phyloP scores from a whole-genome alignment of 257 asterid species.

The Solanum rostratum region DNA sequence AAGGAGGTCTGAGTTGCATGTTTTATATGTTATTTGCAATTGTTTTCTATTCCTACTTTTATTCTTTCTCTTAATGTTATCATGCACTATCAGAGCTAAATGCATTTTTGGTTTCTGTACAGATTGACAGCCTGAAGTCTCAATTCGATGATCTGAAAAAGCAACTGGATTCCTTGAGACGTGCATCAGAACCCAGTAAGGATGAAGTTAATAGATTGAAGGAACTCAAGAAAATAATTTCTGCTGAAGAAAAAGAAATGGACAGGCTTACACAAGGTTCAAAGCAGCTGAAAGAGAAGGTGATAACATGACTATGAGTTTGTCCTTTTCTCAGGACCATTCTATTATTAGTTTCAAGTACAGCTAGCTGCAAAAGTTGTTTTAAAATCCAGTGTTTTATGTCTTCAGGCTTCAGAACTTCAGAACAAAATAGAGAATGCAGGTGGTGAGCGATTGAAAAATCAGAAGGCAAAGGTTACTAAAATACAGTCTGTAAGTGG shows the following conservation, averaged over 20 bases:
- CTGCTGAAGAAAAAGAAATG: conserved; percentile 73
- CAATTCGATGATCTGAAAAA: conserved; percentile 52
- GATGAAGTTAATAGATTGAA: conserved; percentile 57
- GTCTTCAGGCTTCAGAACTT: conserved; percentile 62
- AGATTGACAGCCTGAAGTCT: conserved; percentile 70
- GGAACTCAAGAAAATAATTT: conserved; percentile 47
- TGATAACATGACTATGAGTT: conserved; percentile 4
- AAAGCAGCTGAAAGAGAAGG: conserved; percentile 79
- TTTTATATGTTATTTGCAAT: not conserved
- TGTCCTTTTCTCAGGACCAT: not conserved
- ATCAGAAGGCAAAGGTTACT: conserved; percentile 54
- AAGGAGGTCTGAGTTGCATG: conserved; percentile 51
- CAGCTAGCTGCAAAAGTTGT: not conserved
- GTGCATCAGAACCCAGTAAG: conserved; percentile 54
- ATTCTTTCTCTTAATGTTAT: not conserved
- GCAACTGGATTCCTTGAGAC: conserved; percentile 59
- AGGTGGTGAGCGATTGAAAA: conserved; percentile 78
- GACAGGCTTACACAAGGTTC: conserved; percentile 65
- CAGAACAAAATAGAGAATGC: conserved; percentile 93
- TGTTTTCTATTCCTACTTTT: not conserved
- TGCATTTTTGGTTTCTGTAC: not conserved
- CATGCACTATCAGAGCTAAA: not conserved
- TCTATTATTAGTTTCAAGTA: not conserved
- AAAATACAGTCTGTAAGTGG: conserved; percentile 76
- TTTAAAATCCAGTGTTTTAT: not conserved